A percentile compares a stretch with the other conserved stretches of the same genome.
These are phyloP conservation scores for Anethum foeniculum DNA, from an alignment of 140 eudicot genomes.

Conservation along the genomic window DNA sequence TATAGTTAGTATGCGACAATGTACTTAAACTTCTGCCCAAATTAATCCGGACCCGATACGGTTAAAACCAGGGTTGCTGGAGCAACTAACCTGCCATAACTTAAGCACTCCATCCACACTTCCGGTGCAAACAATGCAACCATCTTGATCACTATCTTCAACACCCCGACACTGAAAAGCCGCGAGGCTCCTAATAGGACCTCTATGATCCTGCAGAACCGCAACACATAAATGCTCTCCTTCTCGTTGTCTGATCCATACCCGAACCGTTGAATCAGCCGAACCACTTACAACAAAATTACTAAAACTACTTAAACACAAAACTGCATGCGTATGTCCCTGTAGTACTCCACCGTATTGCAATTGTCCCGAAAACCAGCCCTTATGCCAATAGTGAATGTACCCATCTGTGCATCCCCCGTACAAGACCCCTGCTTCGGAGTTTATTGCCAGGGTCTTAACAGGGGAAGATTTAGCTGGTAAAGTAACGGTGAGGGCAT, in stretches of 20 bases:
- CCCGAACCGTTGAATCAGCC: conserved; percentile 38
- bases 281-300: conserved; percentile 37
- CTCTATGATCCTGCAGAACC: conserved; percentile 31
- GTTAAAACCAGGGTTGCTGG: not conserved
- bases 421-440: conserved; percentile 32
- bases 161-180: conserved; percentile 10
- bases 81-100: conserved; percentile 29
- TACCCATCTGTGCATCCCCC: conserved; percentile 52
- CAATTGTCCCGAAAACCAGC: conserved; percentile 42
- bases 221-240: conserved; percentile 33
- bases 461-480: conserved; percentile 39
- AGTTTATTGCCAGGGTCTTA: conserved; percentile 27
- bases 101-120: conserved; percentile 42
- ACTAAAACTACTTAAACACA: conserved; percentile 34
- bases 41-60: conserved; percentile 20
- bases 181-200: conserved; percentile 27
- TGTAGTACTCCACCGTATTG: conserved; percentile 37
- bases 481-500: conserved; percentile 38
- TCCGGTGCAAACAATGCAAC: conserved; percentile 40
- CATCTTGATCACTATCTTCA: conserved; percentile 21
- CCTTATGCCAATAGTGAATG: conserved; percentile 40
- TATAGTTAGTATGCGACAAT: no score
- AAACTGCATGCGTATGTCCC: conserved; percentile 47
- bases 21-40: conserved; percentile 9
- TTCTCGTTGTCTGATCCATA: conserved; percentile 29